Percentiles rank a stretch among this genome's conserved stretches.
Evolutionary conservation across 140 eudicot species (phyloP).

Genomic region (Senecio squalidus): DNA sequence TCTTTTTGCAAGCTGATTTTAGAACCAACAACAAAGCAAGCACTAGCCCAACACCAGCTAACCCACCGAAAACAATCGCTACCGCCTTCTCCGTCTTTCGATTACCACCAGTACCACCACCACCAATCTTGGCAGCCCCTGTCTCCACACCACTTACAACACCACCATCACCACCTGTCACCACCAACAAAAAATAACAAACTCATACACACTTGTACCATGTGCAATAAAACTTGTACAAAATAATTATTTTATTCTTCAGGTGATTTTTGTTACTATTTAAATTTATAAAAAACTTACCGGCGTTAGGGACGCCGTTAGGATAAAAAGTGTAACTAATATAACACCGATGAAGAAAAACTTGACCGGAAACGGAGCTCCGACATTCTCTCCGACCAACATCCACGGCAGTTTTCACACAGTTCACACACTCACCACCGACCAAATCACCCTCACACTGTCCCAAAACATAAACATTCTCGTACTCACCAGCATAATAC

Average conservation of each 20-base stretch:
- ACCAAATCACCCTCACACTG: slow-evolving; percentile 91
- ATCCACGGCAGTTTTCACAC: slow-evolving; percentile 67
- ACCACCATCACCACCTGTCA: not conserved
- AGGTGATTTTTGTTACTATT: slow-evolving; percentile 12
- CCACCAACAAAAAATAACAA: slow-evolving; percentile 3
- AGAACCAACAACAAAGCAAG: slow-evolving; percentile 56
- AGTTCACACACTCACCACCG: slow-evolving; percentile 66
- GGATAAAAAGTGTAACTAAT: slow-evolving; percentile 74
- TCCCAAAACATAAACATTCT: slow-evolving; percentile 73
- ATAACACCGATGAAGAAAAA: slow-evolving; percentile 62
- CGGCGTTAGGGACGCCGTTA: slow-evolving; percentile 68
- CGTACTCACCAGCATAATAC: slow-evolving; percentile 59
- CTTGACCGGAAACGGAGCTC: slow-evolving; percentile 46
- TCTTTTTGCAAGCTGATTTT: slow-evolving; percentile 72
- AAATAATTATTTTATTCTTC: slow-evolving; percentile 16
- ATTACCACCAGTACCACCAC: slow-evolving; percentile 32
- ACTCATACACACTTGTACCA: not conserved
- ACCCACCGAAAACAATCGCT: slow-evolving; percentile 84
- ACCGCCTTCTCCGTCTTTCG: slow-evolving; percentile 57
- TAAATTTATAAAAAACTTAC: not conserved
- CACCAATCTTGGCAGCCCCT: slow-evolving; percentile 19
- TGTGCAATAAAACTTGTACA: not conserved
- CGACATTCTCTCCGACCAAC: slow-evolving; percentile 48
- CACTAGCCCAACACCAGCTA: slow-evolving; percentile 54
- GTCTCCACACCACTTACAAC: slow-evolving; percentile 22